Evolutionary conservation across 768 basidiomycete genomes (phyloP).

Genomic region (Boletus rex-veris): DNA sequence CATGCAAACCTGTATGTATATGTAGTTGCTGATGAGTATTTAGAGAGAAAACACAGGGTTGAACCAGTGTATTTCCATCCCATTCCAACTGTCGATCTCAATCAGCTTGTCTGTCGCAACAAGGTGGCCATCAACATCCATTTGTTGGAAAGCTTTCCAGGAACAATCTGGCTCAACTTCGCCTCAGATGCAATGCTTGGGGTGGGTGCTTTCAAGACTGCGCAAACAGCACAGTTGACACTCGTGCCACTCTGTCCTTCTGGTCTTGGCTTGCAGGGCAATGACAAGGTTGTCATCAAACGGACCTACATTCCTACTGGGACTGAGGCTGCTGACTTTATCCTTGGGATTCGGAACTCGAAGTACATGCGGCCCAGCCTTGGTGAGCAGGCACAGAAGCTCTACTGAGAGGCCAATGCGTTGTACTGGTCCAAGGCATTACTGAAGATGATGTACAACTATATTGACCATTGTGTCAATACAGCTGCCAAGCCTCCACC

Average conservation of each 20-base stretch:
- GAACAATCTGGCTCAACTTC: background rate
- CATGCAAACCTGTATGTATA: too few species aligned
- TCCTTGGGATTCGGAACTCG: too few species aligned
- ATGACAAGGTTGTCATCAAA: background rate
- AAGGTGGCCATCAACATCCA: background rate
- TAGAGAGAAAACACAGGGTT: background rate
- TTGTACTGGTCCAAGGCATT: background rate
- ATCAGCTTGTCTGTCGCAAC: background rate
- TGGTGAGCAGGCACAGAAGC: background rate
- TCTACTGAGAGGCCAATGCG: background rate
- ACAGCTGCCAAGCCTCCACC: too few species aligned
- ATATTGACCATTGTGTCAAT: background rate
- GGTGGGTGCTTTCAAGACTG: background rate
- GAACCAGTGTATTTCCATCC: background rate
- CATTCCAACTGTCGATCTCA: background rate
- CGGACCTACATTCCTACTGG: background rate
- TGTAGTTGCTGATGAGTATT: background rate
- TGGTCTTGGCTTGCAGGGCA: background rate
- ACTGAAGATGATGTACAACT: background rate
- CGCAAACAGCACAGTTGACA: background rate
- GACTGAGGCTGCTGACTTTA: too few species aligned
- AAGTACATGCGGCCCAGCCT: background rate
- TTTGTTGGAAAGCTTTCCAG: background rate
- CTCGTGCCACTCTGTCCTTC: background rate
- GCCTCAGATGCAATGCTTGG: background rate